A percentile compares a stretch with the other conserved stretches of the same genome.
Evolutionary conservation across 306 rosid genomes (phyloP).

Genomic region (Pachyrhizus erosus): DNA sequence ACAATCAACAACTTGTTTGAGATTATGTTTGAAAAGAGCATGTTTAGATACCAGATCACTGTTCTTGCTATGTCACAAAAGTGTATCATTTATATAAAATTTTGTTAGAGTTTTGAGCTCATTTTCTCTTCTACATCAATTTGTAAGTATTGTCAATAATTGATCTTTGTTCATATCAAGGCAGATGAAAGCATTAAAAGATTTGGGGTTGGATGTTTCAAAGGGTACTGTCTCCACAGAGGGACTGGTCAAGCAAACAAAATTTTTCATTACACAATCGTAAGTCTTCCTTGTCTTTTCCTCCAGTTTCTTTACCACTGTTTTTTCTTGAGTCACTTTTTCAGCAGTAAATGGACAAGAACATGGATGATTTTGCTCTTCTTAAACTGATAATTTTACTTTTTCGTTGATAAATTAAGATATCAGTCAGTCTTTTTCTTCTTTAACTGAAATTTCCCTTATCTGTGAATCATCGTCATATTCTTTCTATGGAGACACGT

Average conservation of each 20-base stretch:
- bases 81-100: neutral
- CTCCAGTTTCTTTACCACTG: constrained; percentile 10
- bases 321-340: constrained; percentile 19
- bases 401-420: too few relatives aligned
- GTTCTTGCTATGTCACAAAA: constrained; percentile 19
- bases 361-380: neutral
- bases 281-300: constrained; percentile 49
- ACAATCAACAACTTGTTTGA: constrained; percentile 29
- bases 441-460: too few relatives aligned
- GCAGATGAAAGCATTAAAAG: constrained; percentile 89
- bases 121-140: constrained; percentile 26
- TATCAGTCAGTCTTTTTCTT: too few relatives aligned
- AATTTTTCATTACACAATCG: constrained; percentile 75
- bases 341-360: constrained; percentile 10
- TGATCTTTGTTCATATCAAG: constrained; percentile 41
- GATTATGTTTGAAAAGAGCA: constrained; percentile 26
- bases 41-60: neutral
- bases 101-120: constrained; percentile 1
- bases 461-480: too few relatives aligned
- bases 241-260: constrained; percentile 77
- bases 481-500: neutral
- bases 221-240: constrained; percentile 89
- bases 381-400: neutral
- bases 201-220: constrained; percentile 91
- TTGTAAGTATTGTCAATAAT: constrained; percentile 22